Conservation (phyloP, 345 rosid genomes). For the Syzygium grande region DNA sequence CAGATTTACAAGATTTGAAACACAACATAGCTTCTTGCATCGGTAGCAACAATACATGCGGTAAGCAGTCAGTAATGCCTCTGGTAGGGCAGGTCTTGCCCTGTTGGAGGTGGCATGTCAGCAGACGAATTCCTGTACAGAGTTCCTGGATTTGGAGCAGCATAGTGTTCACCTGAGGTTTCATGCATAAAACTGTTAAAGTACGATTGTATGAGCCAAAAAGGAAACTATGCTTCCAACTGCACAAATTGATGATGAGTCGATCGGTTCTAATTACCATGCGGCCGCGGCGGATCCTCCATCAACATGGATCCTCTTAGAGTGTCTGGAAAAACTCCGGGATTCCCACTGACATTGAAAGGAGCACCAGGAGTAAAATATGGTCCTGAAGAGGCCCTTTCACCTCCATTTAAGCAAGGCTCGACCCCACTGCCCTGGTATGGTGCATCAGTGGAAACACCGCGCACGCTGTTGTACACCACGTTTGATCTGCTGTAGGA, state of each 20-base stretch:
- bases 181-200: not conserved
- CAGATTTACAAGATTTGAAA: not conserved
- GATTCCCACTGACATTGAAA: not conserved
- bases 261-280: not conserved
- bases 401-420: conserved; percentile 3
- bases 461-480: not conserved
- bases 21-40: not conserved
- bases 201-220: not conserved
- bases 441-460: not conserved
- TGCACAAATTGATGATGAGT: not conserved
- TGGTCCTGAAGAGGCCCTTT: not conserved
- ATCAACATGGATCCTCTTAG: not conserved
- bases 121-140: not conserved
- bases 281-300: not conserved
- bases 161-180: conserved; percentile 5
- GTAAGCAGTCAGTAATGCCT: conserved; percentile 1
- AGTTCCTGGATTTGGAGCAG: not conserved
- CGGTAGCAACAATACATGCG: not conserved
- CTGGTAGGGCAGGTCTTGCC: not conserved
- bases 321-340: not conserved
- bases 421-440: not conserved
- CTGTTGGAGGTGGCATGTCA: not conserved
- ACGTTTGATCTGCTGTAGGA: not conserved
- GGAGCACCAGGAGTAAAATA: not conserved
- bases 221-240: not conserved